Base-by-base conservation (phyloP, 2,329 filamentous ascomycete genomes). In the Penicillium sp. region DNA sequence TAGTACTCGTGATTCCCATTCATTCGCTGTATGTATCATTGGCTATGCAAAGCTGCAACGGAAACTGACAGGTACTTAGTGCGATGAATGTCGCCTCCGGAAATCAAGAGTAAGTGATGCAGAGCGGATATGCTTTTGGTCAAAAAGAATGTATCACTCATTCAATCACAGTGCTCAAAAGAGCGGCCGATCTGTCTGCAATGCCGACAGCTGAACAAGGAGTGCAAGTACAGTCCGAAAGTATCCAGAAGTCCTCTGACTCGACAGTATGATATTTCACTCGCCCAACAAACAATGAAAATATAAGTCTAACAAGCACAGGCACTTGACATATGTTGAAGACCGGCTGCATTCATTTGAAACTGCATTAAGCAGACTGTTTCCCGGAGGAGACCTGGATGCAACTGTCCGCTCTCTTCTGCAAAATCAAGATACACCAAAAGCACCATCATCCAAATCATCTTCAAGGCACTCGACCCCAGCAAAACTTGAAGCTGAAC, bases 171-270 rank as follows among this genome's bases (percentile, higher is more conserved):
- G 75, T 78, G 75, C 58, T 76, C 75, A 14, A 78, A 77, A 65
- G 74, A 76, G 60, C 71, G 69, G 51, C 76, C 76, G 33, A 63
- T 64, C 48, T 78, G 76, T 57, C 58, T 70, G 33, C 70, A 74
- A 65, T 78, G 76, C 59, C 68, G 66, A 55, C 75, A 77, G 54
- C 59, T 77, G 51, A 69, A 71, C 53, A 75, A 74, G 57, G 68
- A 74, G 57, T 78, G 76, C 66, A 70, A 70, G 27, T 78, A 78
- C 61, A 77, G 76, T 53, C 74, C 74, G 2, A 77, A 76, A 61
- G 62, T 76, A n/a, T 69, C 69, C 43, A 67, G 76, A 48, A 78
- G 75, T 51, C 75, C 76, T 43, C 64, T 78, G 51, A 78, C 76
- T 31, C 66, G 76, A 56, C 74, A 76, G 73, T 77, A 64, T 67